Evolutionary conservation across 2,329 filamentous ascomycete species (phyloP), one percentile per base, ranked within the genome.

Genomic region (Diaporthe citri): DNA sequence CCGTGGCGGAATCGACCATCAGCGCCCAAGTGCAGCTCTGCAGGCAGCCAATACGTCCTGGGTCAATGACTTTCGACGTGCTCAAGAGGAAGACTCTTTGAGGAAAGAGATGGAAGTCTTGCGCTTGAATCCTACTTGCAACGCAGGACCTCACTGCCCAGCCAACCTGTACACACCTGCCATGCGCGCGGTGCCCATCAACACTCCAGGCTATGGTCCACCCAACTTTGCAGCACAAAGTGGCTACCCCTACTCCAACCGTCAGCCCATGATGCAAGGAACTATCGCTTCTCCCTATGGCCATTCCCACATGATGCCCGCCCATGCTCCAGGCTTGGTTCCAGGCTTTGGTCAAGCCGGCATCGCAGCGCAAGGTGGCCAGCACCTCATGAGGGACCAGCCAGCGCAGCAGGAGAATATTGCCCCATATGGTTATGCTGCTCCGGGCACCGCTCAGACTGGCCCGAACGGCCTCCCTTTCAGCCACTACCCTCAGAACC

Each of bases 401-500:
- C 59, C 39, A 39, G 51, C 13, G 25, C 31, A 36, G 46, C 46
- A 60, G 34, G 41, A 62, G 3, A 51, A 6, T 36, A 25, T 52
- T 12, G 22, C 41, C 62, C 57, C 51, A 20, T 64, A 56, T 62
- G 72, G 52, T 43, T 25, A 51, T 28, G 22, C 56, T 51, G 28
- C 57, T 28, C 22, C 34, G 9, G 34, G 64, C 55, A 41, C 31
- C 8, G 41, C 70, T 6, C 46, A 67, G 46, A 34, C 31, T 6
- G 46, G 62, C 6, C 15, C 48, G 13, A 55, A 41, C 25, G 57
- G 46, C 20, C 9, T 55, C 3, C 74, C 39, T 56, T 72, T 75
- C 59, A 62, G 52, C 28, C 46, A 76, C 48, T 77, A 77, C 17
- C 76, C 76, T 25, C 57, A 55, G 67, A 74, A 77, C 15, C 31